Conservation (phyloP, 2,329 filamentous ascomycete genomes). For the Hypoxylon sp. region DNA sequence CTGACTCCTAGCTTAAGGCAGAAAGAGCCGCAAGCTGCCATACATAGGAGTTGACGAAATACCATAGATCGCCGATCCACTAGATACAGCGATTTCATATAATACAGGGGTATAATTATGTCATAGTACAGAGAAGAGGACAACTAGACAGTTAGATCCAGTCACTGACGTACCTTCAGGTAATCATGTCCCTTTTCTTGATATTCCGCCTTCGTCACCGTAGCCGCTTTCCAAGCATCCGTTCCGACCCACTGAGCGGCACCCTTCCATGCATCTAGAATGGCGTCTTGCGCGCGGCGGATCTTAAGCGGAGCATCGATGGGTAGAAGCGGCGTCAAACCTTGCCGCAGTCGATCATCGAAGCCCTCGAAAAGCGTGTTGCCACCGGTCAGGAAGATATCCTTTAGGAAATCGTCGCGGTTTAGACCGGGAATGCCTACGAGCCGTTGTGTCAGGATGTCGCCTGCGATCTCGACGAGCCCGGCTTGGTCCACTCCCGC, state of each 20-base stretch:
- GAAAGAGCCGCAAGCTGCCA: conserved; percentile 26
- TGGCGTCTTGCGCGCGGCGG: conserved; percentile 79
- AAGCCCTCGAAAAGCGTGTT: conserved; percentile 90
- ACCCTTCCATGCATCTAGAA: conserved; percentile 93
- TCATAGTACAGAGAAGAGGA: neutral
- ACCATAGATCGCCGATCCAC: conserved; percentile 6
- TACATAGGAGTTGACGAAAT: neutral
- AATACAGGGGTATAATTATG: neutral
- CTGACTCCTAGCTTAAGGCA: neutral
- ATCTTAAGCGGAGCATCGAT: conserved; percentile 77
- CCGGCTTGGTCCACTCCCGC: conserved; percentile 95
- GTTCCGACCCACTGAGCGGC: conserved; percentile 86
- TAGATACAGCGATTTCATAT: conserved; percentile 2
- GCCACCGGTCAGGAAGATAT: conserved; percentile 96
- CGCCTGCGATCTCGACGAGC: conserved; percentile 90
- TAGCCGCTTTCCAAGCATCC: conserved; percentile 72
- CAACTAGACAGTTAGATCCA: conserved; percentile 23
- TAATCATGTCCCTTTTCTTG: conserved; percentile 94
- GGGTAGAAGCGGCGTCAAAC: conserved; percentile 80
- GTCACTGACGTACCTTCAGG: conserved; percentile 76
- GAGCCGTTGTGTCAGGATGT: conserved; percentile 89
- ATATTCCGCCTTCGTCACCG: conserved; percentile 86
- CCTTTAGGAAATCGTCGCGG: conserved; percentile 80
- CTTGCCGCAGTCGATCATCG: conserved; percentile 82
- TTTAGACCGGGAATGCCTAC: conserved; percentile 63